Conservation (phyloP, 768 basidiomycete species). For the Asterophora lycoperdoides region DNA sequence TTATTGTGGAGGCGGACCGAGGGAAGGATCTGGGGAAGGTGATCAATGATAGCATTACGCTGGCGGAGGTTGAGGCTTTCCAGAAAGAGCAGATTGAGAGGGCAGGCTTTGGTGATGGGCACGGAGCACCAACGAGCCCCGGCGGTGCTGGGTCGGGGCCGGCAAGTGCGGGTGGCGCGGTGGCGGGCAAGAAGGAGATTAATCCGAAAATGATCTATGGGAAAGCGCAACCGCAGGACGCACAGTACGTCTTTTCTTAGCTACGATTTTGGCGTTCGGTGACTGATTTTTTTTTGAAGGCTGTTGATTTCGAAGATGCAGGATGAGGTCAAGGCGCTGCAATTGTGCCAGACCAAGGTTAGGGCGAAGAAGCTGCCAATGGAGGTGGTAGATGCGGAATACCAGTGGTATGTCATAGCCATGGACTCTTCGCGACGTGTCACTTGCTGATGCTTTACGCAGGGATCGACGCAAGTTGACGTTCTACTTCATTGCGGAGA, state of each 20-base stretch:
- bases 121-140: conserved; percentile 24
- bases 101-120: conserved; percentile 29
- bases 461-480: conserved; percentile 97
- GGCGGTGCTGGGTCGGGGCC: conserved; percentile 20
- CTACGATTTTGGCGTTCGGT: neutral
- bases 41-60: conserved; percentile 85
- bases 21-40: conserved; percentile 92
- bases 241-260: conserved; percentile 45
- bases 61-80: conserved; percentile 87
- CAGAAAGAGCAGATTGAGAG: conserved; percentile 75
- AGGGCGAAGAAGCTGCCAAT: conserved; percentile 93
- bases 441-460: neutral
- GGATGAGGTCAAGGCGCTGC: conserved; percentile 90
- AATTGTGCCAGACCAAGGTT: conserved; percentile 89
- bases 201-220: conserved; percentile 96
- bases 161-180: conserved; percentile 11
- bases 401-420: conserved; percentile 74
- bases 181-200: conserved; percentile 77
- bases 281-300: conserved; percentile 30
- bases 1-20: conserved; percentile 95
- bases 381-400: conserved; percentile 98
- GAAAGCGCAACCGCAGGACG: conserved; percentile 79
- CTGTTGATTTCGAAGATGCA: conserved; percentile 76
- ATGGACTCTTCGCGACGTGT: neutral
- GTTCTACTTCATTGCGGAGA: conserved; percentile 96